Evolutionary conservation across 2,329 filamentous ascomycete species (phyloP).

Genomic region (Pseudogymnoascus sp.): DNA sequence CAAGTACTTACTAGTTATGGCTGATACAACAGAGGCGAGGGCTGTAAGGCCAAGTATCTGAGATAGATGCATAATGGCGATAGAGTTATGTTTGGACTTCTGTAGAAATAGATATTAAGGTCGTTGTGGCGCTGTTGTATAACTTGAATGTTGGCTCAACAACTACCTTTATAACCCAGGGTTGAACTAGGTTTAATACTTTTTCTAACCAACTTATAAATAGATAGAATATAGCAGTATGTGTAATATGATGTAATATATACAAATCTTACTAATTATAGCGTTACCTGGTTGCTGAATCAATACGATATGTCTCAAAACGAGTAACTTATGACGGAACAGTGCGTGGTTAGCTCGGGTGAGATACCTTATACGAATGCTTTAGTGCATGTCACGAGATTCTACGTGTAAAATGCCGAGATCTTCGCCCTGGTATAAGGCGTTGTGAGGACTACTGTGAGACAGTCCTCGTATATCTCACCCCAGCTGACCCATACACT

Average conservation of each 20-base stretch:
- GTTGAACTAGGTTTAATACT: not conserved
- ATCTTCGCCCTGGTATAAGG: not conserved
- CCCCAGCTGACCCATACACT: not conserved
- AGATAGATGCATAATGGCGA: not conserved
- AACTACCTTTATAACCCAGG: not conserved
- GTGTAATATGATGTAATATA: not conserved
- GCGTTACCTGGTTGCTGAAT: not conserved
- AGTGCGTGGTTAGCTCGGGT: not conserved
- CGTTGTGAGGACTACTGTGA: not conserved
- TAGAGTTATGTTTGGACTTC: not conserved
- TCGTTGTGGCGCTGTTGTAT: not conserved
- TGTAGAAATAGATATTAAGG: not conserved
- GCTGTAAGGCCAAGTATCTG: not conserved
- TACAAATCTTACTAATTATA: not conserved
- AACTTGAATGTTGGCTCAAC: not conserved
- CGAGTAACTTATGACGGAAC: not conserved
- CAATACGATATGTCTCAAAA: not conserved
- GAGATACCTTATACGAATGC: not conserved
- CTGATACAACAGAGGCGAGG: not conserved
- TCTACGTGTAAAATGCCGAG: not conserved
- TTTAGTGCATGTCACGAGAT: not conserved
- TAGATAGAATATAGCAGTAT: not conserved
- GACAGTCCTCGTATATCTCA: not conserved
- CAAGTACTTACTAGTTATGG: not conserved
- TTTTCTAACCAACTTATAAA: not conserved